phyloP scores from a whole-genome alignment of 352 stramenopile genomes.

The Peronospora destructor region DNA sequence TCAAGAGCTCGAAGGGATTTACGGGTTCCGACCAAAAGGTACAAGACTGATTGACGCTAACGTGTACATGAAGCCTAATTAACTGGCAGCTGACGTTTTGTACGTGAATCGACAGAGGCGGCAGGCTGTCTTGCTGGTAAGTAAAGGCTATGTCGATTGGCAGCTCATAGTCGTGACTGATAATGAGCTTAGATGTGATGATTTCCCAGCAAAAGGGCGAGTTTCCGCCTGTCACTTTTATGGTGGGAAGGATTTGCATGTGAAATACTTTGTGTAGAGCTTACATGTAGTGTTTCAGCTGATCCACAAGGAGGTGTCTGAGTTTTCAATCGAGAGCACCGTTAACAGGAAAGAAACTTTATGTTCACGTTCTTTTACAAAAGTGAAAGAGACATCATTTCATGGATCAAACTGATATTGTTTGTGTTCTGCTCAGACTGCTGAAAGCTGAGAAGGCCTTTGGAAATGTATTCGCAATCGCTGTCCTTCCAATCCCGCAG shows the following conservation, averaged over 20 bases:
- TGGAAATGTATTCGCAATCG: constrained; percentile 43
- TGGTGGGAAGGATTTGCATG: constrained; percentile 23
- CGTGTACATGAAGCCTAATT: background rate
- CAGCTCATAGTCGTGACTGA: background rate
- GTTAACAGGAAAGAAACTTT: constrained; percentile 35
- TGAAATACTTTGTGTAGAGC: background rate
- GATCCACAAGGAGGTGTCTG: constrained; percentile 32
- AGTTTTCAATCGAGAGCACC: constrained; percentile 31
- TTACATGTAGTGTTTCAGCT: constrained; percentile 22
- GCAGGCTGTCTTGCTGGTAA: constrained; percentile 49
- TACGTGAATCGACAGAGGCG: constrained; percentile 25
- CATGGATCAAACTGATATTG: background rate
- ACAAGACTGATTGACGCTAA: background rate
- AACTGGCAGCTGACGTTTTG: background rate
- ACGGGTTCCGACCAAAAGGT: constrained; percentile 51
- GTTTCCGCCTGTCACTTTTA: constrained; percentile 65
- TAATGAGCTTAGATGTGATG: constrained; percentile 50
- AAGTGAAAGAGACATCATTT: background rate
- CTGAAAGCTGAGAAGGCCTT: constrained; percentile 58
- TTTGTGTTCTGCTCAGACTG: constrained; percentile 24
- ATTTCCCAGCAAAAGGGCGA: constrained; percentile 64
- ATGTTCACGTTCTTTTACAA: background rate
- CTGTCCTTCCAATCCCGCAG: constrained; percentile 37
- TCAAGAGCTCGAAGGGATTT: constrained; percentile 45
- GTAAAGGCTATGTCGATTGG: background rate